Evolutionary conservation across 2,329 filamentous ascomycete species (phyloP).

Genomic region (Gyromitra esculenta): DNA sequence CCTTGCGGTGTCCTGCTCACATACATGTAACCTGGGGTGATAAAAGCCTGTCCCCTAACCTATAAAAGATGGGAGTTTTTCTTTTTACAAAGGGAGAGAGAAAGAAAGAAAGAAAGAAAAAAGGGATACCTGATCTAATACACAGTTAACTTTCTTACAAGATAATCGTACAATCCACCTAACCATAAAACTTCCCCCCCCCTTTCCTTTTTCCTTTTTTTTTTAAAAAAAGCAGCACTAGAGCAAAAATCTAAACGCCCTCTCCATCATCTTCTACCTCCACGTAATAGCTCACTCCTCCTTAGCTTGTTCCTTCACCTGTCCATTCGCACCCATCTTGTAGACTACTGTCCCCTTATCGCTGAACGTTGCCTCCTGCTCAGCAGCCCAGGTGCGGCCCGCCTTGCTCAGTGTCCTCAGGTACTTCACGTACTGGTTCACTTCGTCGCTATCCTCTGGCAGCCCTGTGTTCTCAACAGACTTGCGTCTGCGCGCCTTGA

Average conservation of each 20-base stretch:
- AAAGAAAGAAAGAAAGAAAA: not conserved
- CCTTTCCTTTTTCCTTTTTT: not conserved
- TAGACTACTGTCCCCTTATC: constrained; percentile 27
- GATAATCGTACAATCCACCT: constrained; percentile 5
- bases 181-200: not conserved
- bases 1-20: no score
- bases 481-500: constrained; percentile 42
- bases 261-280: not conserved
- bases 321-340: not conserved
- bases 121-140: constrained; percentile 10
- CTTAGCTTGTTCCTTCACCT: not conserved
- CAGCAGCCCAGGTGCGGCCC: constrained; percentile 45
- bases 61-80: constrained; percentile 11
- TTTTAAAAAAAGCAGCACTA: not conserved
- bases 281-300: not conserved
- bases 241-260: constrained; percentile 4
- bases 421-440: constrained; percentile 48
- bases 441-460: constrained; percentile 32
- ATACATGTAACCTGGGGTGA: no score
- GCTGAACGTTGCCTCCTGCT: constrained; percentile 33
- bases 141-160: constrained; percentile 7
- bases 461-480: constrained; percentile 2
- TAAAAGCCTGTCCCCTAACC: not conserved
- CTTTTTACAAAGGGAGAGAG: not conserved
- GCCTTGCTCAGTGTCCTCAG: constrained; percentile 42